Percentiles rank a stretch among this genome's conserved stretches.
These are phyloP conservation scores for Murraya paniculata DNA, from an alignment of 345 rosid genomes.

Conservation along the genomic window DNA sequence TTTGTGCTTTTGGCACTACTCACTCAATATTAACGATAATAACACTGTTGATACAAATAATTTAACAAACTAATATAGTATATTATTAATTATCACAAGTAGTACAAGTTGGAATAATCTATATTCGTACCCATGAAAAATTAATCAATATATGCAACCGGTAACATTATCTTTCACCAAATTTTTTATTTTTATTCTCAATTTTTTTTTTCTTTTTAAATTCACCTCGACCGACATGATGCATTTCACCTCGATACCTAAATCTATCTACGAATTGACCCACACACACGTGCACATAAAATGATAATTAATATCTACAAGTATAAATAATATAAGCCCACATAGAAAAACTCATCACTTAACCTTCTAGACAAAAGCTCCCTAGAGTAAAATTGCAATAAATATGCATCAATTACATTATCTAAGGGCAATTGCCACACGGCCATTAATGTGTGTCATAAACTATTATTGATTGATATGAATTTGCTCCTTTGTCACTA, in stretches of 20 bases:
- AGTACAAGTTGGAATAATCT: too few species aligned
- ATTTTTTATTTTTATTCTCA: too few species aligned
- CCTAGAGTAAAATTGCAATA: not conserved
- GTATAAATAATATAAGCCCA: not conserved
- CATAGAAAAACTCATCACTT: not conserved
- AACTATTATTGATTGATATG: not conserved
- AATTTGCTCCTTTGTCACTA: not conserved
- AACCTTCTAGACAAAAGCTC: not conserved
- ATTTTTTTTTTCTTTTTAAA: too few species aligned
- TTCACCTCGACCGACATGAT: not conserved
- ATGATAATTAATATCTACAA: not conserved
- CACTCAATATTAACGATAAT: not conserved
- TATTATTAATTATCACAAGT: too few species aligned
- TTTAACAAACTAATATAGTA: too few species aligned
- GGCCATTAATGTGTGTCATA: constrained; percentile 13
- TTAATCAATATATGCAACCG: too few species aligned
- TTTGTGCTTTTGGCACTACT: not conserved
- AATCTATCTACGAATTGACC: not conserved
- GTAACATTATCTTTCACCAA: too few species aligned
- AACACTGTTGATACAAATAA: too few species aligned
- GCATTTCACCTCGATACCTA: not conserved
- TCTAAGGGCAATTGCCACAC: not conserved
- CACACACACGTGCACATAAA: not conserved
- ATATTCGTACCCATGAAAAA: too few species aligned
- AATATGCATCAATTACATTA: not conserved